Conservation (phyloP, 176 grass and related monocot genomes). For the Ensete glaucum region DNA sequence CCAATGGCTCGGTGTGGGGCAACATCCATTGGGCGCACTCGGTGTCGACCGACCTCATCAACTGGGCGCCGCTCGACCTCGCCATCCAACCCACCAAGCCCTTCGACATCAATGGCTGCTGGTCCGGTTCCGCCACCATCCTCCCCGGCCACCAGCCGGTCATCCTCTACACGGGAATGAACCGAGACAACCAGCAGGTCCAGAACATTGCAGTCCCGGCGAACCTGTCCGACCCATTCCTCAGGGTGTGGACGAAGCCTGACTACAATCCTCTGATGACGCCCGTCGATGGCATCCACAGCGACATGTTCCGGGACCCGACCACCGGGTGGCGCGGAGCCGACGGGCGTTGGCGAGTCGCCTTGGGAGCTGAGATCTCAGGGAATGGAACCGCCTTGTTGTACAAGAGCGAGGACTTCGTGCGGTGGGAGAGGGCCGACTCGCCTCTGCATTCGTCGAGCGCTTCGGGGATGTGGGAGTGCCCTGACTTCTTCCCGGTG, state of each 20-base stretch:
- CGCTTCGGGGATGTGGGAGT: conserved; percentile 32
- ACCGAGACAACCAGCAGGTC: conserved; percentile 21
- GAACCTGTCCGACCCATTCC: conserved; percentile 37
- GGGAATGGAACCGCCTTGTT: conserved; percentile 27
- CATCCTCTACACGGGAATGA: conserved; percentile 53
- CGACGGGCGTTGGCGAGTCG: conserved; percentile 53
- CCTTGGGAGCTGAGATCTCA: conserved; percentile 24
- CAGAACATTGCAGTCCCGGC: conserved; percentile 56
- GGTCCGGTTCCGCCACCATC: conserved; percentile 49
- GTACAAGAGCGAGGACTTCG: conserved; percentile 45
- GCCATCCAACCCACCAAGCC: conserved; percentile 36
- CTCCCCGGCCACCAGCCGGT: conserved; percentile 19
- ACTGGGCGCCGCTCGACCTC: conserved; percentile 48
- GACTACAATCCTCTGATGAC: conserved; percentile 41
- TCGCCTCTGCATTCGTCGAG: conserved; percentile 26
- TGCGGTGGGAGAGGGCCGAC: conserved; percentile 33
- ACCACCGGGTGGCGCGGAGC: conserved; percentile 49
- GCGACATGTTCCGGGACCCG: conserved; percentile 46
- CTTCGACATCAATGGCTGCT: conserved; percentile 46
- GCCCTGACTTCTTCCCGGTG: conserved; percentile 71
- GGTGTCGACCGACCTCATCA: conserved; percentile 56
- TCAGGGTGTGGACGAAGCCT: conserved; percentile 48
- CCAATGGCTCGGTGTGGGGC: conserved; percentile 29
- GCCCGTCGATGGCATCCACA: conserved; percentile 16
- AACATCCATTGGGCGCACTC: conserved; percentile 74